Base-by-base conservation (phyloP, 2,329 filamentous ascomycete species). In the Graphium sp. region DNA sequence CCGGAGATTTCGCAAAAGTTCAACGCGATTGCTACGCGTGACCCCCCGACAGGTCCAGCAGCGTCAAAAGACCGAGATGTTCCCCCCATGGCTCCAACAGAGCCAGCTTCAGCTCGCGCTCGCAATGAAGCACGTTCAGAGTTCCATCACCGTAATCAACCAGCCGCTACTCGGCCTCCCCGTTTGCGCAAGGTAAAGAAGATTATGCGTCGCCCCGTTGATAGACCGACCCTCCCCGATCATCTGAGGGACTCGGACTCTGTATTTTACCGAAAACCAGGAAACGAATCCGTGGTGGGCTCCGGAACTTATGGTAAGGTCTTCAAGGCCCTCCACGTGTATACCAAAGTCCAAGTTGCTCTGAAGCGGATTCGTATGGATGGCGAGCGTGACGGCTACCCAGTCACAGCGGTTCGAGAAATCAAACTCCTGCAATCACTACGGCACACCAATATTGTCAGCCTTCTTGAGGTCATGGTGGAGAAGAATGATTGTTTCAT, bases 401-500 rank as follows among this genome's bases (percentile, higher is more conserved):
- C 84, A 0, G 82, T 93, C 24, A 93, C 84, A 1, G 84, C 84
- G 0, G 80, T 91, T 16, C 74, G 84, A 34, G 84, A 93, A 49
- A 85, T 93, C 57, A 91, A 91, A 48, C 60, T 93, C 15, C 61
- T 93, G n/a, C 83, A 92, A 45, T 85, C 80, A 4, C 61, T 92
- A 14, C 74, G 76, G 36, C 82, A 92, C 42, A 56, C 63, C 34
- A 92, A 91, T 42, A 74, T 93, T 28, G 82, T 93, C 32, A 73
- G 74, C 22, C 57, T 93, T 12, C 72, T 80, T 38, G 84, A 93
- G 53, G 82, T 91, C 39, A 98, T 98, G 89, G 89, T 98, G 3
- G 89, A 98, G 54, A 81, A 78, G 46, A 95, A 95, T 40, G 85
- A 95, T 52, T 98, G 89, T 50, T 98, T 92, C 53, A 98, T 98